Conservation (phyloP, 352 stramenopile species). For the Pythium diclinum region DNA sequence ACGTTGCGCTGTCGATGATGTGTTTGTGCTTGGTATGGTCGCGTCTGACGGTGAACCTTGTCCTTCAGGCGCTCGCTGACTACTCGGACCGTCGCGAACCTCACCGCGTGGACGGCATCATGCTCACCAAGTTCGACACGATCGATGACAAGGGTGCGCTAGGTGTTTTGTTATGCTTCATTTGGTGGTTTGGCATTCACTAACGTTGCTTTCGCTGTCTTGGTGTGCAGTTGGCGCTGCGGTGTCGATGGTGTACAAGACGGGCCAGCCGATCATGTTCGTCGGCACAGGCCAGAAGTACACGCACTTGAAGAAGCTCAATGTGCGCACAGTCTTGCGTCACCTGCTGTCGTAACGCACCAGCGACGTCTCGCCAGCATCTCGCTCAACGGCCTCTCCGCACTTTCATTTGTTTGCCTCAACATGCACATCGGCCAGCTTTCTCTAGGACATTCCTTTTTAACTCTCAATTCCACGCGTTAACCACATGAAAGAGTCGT, state of each 20-base stretch:
- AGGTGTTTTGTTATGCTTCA: background rate
- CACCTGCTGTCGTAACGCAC: slow-evolving; percentile 87
- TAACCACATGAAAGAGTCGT: too few relatives aligned
- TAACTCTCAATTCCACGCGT: too few relatives aligned
- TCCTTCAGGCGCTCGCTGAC: slow-evolving; percentile 72
- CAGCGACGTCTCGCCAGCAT: background rate
- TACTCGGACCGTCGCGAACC: slow-evolving; percentile 81
- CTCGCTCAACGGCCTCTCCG: too few relatives aligned
- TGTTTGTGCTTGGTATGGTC: slow-evolving; percentile 1
- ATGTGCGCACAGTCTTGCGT: slow-evolving; percentile 94
- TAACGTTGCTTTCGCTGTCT: background rate
- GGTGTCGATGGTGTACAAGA: slow-evolving; percentile 99
- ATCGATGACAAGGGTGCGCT: slow-evolving; percentile 95
- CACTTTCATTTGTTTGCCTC: too few relatives aligned
- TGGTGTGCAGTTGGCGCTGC: slow-evolving; percentile 93
- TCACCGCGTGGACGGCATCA: slow-evolving; percentile 96
- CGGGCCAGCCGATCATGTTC: slow-evolving; percentile 98
- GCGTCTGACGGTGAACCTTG: background rate
- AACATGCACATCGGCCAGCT: too few relatives aligned
- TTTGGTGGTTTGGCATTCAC: background rate
- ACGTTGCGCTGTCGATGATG: slow-evolving; percentile 12
- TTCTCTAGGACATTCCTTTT: too few relatives aligned
- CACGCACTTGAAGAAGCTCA: slow-evolving; percentile 98
- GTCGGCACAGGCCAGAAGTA: slow-evolving; percentile 99
- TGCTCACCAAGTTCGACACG: slow-evolving; percentile 99